phyloP scores from a whole-genome alignment of 768 basidiomycete genomes.

The Russula virescens region DNA sequence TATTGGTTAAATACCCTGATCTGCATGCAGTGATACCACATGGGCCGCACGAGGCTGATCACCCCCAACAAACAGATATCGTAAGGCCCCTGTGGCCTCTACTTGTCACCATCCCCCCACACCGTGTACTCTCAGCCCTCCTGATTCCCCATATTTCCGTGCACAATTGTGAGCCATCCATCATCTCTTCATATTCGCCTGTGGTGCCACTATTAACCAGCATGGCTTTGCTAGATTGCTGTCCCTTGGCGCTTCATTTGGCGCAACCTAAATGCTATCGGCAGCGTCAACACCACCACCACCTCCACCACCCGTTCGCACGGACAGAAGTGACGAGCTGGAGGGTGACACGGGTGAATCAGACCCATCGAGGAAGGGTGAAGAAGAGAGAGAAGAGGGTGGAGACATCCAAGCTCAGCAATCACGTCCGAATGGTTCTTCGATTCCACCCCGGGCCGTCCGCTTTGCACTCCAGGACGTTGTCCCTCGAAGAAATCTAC shows the following conservation, averaged over 20 bases:
- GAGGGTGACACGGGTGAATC: no score
- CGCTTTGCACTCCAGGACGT: conserved; percentile 11
- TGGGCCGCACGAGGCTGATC: conserved; percentile 25
- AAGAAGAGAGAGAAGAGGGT: neutral
- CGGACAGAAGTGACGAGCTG: neutral
- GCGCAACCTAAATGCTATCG: conserved; percentile 22
- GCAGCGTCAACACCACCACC: conserved; percentile 15
- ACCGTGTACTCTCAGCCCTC: conserved; percentile 10
- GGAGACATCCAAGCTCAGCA: neutral
- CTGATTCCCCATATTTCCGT: conserved; percentile 6
- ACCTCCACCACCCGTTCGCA: conserved; percentile 15
- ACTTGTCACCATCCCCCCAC: conserved; percentile 14
- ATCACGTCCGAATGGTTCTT: neutral
- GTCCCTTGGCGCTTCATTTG: conserved; percentile 14
- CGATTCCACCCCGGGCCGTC: neutral
- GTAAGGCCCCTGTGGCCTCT: conserved; percentile 14
- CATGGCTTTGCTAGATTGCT: conserved; percentile 1
- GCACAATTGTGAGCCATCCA: conserved; percentile 9
- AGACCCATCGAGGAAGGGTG: neutral
- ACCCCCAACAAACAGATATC: conserved; percentile 13
- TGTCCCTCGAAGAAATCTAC: conserved; percentile 2
- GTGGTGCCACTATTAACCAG: neutral
- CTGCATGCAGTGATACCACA: no score
- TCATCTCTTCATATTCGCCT: neutral
- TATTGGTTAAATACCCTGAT: no score